Evolutionary conservation across 306 rosid species (phyloP).

Genomic region (Cicer chorassanicum): DNA sequence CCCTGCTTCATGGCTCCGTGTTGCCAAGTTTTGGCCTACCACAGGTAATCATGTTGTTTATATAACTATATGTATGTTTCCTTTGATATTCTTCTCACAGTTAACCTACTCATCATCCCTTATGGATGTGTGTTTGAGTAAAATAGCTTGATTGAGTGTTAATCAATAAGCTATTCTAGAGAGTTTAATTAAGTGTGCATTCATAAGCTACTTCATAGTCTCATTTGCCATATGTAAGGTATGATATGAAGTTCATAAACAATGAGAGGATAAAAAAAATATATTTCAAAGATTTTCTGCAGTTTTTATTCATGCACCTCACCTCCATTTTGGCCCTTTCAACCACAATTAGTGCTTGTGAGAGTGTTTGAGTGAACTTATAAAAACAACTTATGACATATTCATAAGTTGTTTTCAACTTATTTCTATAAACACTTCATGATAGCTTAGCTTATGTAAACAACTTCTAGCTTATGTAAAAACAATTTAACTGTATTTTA

Average conservation of each 20-base stretch:
- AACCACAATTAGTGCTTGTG: not conserved
- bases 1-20: conserved; percentile 93
- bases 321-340: not conserved
- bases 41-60: conserved; percentile 61
- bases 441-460: too few relatives aligned
- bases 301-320: not conserved
- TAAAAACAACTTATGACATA: too few relatives aligned
- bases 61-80: conserved; percentile 13
- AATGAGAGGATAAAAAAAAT: too few relatives aligned
- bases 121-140: conserved; percentile 1
- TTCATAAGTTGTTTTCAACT: too few relatives aligned
- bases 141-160: not conserved
- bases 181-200: not conserved
- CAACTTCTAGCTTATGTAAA: too few relatives aligned
- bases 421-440: too few relatives aligned
- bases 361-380: too few relatives aligned
- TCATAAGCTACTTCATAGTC: not conserved
- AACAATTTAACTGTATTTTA: too few relatives aligned
- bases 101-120: not conserved
- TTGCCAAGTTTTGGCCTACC: conserved; percentile 89
- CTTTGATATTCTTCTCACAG: conserved; percentile 3
- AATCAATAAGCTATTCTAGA: not conserved
- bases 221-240: not conserved
- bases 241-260: not conserved
- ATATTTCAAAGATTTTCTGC: not conserved